Percentiles rank a stretch among this genome's conserved stretches.
Conservation (phyloP, 345 rosid genomes). For the Aegle marmelos region DNA sequence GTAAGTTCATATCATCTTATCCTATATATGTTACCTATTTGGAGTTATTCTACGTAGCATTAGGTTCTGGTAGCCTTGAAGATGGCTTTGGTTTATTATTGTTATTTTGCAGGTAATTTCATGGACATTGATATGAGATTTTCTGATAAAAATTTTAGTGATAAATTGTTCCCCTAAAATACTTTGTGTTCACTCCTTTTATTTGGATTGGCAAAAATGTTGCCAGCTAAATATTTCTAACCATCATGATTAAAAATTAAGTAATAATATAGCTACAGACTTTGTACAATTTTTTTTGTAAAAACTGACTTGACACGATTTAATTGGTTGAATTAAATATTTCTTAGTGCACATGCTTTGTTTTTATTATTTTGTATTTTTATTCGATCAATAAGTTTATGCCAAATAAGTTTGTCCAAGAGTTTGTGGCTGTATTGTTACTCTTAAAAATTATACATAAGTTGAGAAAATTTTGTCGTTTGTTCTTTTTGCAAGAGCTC, state of each 20-base stretch:
- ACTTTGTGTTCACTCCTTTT: background rate
- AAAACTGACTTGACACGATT: too few relatives aligned
- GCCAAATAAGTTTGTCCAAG: too few relatives aligned
- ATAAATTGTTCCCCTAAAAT: background rate
- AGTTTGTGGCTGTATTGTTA: too few relatives aligned
- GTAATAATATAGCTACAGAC: too few relatives aligned
- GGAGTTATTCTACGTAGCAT: background rate
- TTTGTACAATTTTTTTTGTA: too few relatives aligned
- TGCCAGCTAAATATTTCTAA: too few relatives aligned
- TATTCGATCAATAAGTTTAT: too few relatives aligned
- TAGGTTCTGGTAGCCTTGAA: background rate
- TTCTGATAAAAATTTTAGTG: background rate
- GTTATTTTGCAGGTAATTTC: background rate
- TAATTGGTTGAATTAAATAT: too few relatives aligned
- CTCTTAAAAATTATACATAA: background rate
- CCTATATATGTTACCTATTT: background rate
- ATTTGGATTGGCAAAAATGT: too few relatives aligned
- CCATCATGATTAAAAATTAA: background rate
- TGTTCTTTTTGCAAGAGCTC: background rate
- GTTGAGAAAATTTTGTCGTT: background rate
- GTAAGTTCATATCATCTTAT: conserved; percentile 43
- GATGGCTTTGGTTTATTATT: background rate
- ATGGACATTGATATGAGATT: background rate
- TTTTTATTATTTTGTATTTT: too few relatives aligned
- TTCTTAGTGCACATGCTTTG: too few relatives aligned